Base-by-base conservation (phyloP, 352 stramenopile genomes). In the Phytophthora pinifolia region DNA sequence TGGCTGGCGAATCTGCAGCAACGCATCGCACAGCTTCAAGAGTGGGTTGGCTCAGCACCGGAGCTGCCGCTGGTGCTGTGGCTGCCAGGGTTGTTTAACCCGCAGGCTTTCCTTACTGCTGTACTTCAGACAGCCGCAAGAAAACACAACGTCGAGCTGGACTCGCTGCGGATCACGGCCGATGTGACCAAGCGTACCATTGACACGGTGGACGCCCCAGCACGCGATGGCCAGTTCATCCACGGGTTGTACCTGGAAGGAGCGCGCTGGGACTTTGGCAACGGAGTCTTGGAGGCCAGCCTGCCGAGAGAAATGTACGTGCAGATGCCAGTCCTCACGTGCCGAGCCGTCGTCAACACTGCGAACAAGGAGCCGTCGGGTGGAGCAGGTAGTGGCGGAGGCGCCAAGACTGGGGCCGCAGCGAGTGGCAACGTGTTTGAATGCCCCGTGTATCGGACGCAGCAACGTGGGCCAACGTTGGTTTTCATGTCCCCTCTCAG, bases 381-480 rank as follows among this genome's bases (percentile, higher is more conserved):
- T 34, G 48, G 45, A 2, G 51, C 54, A n/a, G 43, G 59, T 10
- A n/a, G 37, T 34, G 45, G 60, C 7, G 52, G 36, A 8, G 44
- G 33, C 12, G 39, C 61, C 9, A 55, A 70, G 43, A 30, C 37
- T 33, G 47, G 59, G 29, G 54, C 41, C 1, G 31, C 20, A 42
- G 27, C 14, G 3, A 37, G 53, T 13, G 54, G 15, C 32, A 81
- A 71, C 31, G 62, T 81, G 38, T 97, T 89, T 46, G 72, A 88
- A 29, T 98, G 91, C 47, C 91, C 90, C 6, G 88, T 97, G 34
- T 98, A 97, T 57, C 90, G 90, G 41, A 97, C 90, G 7, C 86
- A 96, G 47, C 80, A 96, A 62, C 81, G 91, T 38, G 90, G 89
- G 3, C 77, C 89, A 4, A 97, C 89, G 20, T 92, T 89, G 42